phyloP scores from a whole-genome alignment of 2,329 filamentous ascomycete genomes.

The Capronia coronata region DNA sequence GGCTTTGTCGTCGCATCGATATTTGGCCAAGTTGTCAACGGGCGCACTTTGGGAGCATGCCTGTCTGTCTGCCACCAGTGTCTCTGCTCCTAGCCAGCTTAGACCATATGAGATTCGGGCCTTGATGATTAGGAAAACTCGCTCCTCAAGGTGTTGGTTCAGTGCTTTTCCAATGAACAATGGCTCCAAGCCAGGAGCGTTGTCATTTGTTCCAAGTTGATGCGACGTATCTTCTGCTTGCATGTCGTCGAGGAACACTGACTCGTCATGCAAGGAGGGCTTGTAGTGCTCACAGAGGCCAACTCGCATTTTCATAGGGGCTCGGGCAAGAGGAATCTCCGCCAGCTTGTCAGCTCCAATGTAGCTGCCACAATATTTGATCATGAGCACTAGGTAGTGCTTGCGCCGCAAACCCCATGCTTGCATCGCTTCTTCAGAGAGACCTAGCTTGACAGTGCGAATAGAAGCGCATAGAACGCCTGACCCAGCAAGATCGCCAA shows the following conservation, averaged over 20 bases:
- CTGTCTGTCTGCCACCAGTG: slow-evolving; percentile 47
- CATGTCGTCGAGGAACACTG: slow-evolving; percentile 44
- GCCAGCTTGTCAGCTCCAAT: slow-evolving; percentile 48
- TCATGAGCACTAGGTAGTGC: slow-evolving; percentile 68
- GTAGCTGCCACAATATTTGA: slow-evolving; percentile 60
- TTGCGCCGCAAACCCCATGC: slow-evolving; percentile 65
- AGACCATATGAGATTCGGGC: slow-evolving; percentile 49
- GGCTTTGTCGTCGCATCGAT: slow-evolving; percentile 14
- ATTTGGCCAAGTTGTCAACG: slow-evolving; percentile 6
- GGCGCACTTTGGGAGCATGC: slow-evolving; percentile 22
- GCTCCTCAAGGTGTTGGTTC: slow-evolving; percentile 59
- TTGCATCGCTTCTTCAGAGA: slow-evolving; percentile 66
- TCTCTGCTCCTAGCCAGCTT: slow-evolving; percentile 63
- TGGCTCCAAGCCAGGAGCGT: slow-evolving; percentile 42
- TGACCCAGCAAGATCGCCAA: slow-evolving; percentile 45
- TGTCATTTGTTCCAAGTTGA: not conserved
- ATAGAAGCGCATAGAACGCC: slow-evolving; percentile 62
- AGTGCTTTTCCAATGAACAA: slow-evolving; percentile 68
- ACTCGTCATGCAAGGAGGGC: slow-evolving; percentile 53
- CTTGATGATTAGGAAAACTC: slow-evolving; percentile 57
- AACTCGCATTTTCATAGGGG: slow-evolving; percentile 54
- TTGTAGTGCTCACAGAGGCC: slow-evolving; percentile 69
- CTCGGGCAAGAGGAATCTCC: slow-evolving; percentile 34
- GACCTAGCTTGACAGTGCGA: slow-evolving; percentile 60
- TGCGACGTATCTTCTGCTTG: not conserved